Evolutionary conservation across 495 filamentous ascomycete genomes (phyloP), one percentile per base, ranked within the genome.

Genomic region (Aspergillus homomorphus): DNA sequence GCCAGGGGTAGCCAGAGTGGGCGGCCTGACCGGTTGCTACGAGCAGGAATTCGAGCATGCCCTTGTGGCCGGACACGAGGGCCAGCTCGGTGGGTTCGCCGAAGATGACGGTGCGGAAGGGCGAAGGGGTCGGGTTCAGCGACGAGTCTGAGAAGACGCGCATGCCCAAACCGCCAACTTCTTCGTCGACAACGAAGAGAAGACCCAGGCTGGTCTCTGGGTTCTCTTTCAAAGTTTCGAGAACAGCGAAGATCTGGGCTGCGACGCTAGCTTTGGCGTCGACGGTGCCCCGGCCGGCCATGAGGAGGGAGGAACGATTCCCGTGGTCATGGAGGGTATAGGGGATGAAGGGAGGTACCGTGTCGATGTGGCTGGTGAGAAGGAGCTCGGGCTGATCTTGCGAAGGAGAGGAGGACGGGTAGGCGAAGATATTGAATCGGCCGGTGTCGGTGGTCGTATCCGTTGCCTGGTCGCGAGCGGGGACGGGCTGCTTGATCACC

Each of bases 181-280:
- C 93, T 67, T 98, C 93, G 54, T 89, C 91, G 3, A 96, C 90
- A 9, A 98, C 93, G 74, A 87, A 97, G 23, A 97, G 82, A 8
- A 98, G 81, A 45, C 84, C 87, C 3, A 95, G 69, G 42, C 75
- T 74, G 8, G 73, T 60, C 33, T 69, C 60, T 6, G 78, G 71
- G 22, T 73, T 62, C 0, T 71, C 49, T 0, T 68, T 58, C 16
- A 92, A 72, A 20, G 90, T 80, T 51, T 87, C 79, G 56, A 84
- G 73, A 2, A 87, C 71, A 5, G 90, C 90, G 49, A 77, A 82
- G 58, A 92, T 80, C 64, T 91, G 89, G 4, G 90, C 80, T 4
- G 94, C 93, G 10, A 98, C 86, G 73, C 86, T 88, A 41, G 77
- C 92, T 69, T 98, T 98, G 57, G 89, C 93, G 68, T 98, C 93